A percentile compares a stretch with the other conserved stretches of the same genome.
Conservation (phyloP, 108 stramenopile genomes). For the Skeletonema menzelii region DNA sequence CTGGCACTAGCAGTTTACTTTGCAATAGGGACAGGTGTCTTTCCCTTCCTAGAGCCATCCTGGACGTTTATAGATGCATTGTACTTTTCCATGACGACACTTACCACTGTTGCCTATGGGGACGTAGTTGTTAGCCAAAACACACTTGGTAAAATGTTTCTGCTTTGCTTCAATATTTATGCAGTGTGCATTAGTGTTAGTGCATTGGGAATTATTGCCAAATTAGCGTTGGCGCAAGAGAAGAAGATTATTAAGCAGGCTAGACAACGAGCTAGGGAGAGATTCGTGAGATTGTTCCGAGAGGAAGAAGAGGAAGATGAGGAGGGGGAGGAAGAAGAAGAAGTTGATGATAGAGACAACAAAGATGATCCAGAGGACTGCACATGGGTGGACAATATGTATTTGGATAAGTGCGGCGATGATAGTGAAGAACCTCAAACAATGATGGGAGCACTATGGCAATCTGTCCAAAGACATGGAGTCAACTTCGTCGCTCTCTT, state of each 20-base stretch:
- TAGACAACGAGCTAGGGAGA: slow-evolving; percentile 7
- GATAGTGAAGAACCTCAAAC: slow-evolving; percentile 6
- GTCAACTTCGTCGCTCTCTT: slow-evolving; percentile 4
- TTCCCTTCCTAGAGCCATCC: slow-evolving; percentile 22
- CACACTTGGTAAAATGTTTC: slow-evolving; percentile 8
- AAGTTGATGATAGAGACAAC: background rate
- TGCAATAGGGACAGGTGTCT: slow-evolving; percentile 1
- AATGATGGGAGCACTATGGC: background rate
- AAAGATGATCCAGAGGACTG: background rate
- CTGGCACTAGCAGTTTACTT: slow-evolving; percentile 16
- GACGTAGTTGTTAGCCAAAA: slow-evolving; percentile 34
- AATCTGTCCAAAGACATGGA: background rate
- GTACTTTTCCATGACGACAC: slow-evolving; percentile 59
- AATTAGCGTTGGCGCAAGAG: slow-evolving; percentile 14
- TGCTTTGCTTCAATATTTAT: slow-evolving; percentile 15
- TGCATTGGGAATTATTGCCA: slow-evolving; percentile 20
- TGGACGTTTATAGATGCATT: slow-evolving; percentile 43
- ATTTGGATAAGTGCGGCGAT: background rate
- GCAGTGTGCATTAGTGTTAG: slow-evolving; percentile 17
- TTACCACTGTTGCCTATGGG: slow-evolving; percentile 77
- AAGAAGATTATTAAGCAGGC: slow-evolving; percentile 3
- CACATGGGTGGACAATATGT: background rate
- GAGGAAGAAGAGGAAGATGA: slow-evolving; percentile 1
- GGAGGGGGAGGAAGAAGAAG: slow-evolving; percentile 4
- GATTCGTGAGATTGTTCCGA: slow-evolving; percentile 6